Base-by-base conservation (phyloP, 305 asterid genomes). In the Ilex paraguariensis region DNA sequence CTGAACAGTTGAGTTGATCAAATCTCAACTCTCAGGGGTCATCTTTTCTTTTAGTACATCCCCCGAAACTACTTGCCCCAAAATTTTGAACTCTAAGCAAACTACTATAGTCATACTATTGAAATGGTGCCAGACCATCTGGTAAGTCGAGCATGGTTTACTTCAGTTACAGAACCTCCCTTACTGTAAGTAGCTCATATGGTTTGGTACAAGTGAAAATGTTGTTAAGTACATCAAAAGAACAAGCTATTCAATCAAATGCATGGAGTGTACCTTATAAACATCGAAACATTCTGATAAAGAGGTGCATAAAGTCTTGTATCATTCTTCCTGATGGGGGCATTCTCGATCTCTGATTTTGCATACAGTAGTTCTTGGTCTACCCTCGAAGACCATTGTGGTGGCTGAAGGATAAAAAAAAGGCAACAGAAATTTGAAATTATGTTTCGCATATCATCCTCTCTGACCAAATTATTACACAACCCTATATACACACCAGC, bases 241-340 rank as follows among this genome's bases (percentile, higher is more conserved):
- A 15, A 44, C 42, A 17, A 40, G 33, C 11, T 40, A 13, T n/a
- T 13, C 12, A 13, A 15, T 13, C 13, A 13, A 10, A 52, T 16
- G 6, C 30, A 59, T 7, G 31, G 64, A 56, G 40, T 31, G 31
- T 75, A 85, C 95, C 88, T 82, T 32, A 60, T 31, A 66, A 89
- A 89, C 42, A 58, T 70, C 1, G 93, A 70, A 49, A 86, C 54
- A 54, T 84, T 84, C 64, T 82, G 85, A 75, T 76, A 90, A 76
- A 85, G 54, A 3, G 94, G 82, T 39, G 85, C 75, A 65, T 85
- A 67, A 49, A 90, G 64, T 17, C 64, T 53, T 10, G 67, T 73
- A 57, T 67, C 77, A 52, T 62, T 59, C 53, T 11, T 13, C 61
- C 57, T 45, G 15, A 55, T 6, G 14, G 75, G 39, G 6, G 72